phyloP scores from a whole-genome alignment of 116 monocot species.

The Posidonia oceanica region DNA sequence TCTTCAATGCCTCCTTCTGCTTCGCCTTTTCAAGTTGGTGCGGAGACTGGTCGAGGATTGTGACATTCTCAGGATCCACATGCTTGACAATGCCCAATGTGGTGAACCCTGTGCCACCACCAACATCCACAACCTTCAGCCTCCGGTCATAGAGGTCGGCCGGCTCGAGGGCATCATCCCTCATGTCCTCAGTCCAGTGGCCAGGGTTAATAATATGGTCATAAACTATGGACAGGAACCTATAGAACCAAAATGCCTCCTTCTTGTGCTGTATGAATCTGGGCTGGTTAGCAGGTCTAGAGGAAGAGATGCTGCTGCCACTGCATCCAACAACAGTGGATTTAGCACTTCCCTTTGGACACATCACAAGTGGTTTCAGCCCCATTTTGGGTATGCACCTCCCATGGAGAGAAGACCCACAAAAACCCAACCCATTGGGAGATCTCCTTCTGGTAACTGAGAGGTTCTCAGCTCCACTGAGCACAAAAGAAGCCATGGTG shows the following conservation, averaged over 20 bases:
- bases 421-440: conserved; percentile 26
- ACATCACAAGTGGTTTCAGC: conserved; percentile 1
- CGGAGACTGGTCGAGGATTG: conserved; percentile 89
- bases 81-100: conserved; percentile 89
- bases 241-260: conserved; percentile 97
- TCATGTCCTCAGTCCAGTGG: conserved; percentile 98
- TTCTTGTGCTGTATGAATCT: conserved; percentile 99
- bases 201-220: conserved; percentile 87
- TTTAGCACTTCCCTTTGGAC: neutral
- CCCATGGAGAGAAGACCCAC: conserved; percentile 29
- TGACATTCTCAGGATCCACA: conserved; percentile 70
- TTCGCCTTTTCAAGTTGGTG: conserved; percentile 85
- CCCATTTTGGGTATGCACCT: conserved; percentile 23
- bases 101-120: conserved; percentile 92
- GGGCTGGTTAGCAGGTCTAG: conserved; percentile 66
- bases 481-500: conserved; percentile 36
- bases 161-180: conserved; percentile 90
- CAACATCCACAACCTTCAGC: conserved; percentile 90
- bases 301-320: conserved; percentile 35
- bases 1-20: conserved; percentile 75
- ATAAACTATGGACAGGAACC: conserved; percentile 89
- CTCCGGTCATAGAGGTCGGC: conserved; percentile 53
- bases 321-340: neutral
- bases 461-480: conserved; percentile 41
- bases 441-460: conserved; percentile 13